These are phyloP conservation scores for Gentiana dahurica DNA, from an alignment of 257 asterid genomes.

Conservation along the genomic window DNA sequence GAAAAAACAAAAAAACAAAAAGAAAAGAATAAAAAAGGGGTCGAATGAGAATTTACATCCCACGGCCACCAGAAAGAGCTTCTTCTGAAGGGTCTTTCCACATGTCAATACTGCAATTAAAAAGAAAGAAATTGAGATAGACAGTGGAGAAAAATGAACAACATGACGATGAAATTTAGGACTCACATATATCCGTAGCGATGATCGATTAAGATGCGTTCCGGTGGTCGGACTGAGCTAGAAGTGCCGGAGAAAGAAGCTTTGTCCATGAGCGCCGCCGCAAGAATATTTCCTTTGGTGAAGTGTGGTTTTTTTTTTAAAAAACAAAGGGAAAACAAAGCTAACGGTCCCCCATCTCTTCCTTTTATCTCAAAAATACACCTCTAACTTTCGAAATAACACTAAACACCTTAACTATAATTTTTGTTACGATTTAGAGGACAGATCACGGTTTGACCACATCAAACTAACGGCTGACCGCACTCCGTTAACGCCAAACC, in stretches of 20 bases:
- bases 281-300: no score
- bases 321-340: no score
- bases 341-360: no score
- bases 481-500: no score
- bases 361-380: no score
- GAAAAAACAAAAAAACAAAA: no score
- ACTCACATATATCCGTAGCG: conserved; percentile 10
- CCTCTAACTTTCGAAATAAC: no score
- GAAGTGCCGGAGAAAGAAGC: not conserved
- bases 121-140: not conserved
- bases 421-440: no score
- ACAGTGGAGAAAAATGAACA: not conserved
- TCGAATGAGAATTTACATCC: conserved; percentile 30
- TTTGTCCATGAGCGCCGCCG: not conserved
- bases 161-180: not conserved
- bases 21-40: not conserved
- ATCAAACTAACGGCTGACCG: no score
- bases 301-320: no score
- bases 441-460: no score
- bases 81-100: conserved; percentile 60
- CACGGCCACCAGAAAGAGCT: conserved; percentile 71
- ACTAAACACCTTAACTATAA: no score
- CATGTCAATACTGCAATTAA: conserved; percentile 41
- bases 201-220: conserved; percentile 2
- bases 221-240: not conserved